These are phyloP conservation scores for Bjerkandera adusta DNA, from an alignment of 1,284 basidiomycete species.

Conservation along the genomic window DNA sequence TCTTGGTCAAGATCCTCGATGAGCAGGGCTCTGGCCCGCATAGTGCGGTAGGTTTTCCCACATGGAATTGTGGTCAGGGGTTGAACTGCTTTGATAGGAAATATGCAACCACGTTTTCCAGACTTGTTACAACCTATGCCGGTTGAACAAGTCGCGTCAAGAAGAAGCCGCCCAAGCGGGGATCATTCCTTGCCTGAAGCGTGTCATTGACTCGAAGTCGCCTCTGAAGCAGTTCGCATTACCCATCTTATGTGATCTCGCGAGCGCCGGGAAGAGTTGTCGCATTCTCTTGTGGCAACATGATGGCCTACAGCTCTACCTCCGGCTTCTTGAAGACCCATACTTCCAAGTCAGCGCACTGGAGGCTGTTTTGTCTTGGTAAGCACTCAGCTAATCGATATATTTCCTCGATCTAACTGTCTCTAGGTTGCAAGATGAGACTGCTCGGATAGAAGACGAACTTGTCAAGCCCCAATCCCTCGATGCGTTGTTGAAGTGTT, in stretches of 20 bases:
- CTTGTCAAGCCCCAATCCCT: conserved; percentile 70
- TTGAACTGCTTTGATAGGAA: conserved; percentile 54
- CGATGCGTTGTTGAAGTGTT: conserved; percentile 78
- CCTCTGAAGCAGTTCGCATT: conserved; percentile 96
- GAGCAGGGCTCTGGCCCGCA: conserved; percentile 79
- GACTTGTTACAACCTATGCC: conserved; percentile 91
- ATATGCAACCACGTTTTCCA: conserved; percentile 93
- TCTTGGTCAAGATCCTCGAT: conserved; percentile 81
- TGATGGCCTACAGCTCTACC: conserved; percentile 79
- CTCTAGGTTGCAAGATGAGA: conserved; percentile 91
- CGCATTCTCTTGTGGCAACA: conserved; percentile 87
- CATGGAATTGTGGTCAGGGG: not conserved
- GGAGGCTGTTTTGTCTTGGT: conserved; percentile 92
- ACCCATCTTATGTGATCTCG: conserved; percentile 94
- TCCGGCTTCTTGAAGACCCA: conserved; percentile 84
- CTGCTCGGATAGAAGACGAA: conserved; percentile 88
- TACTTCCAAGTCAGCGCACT: conserved; percentile 96
- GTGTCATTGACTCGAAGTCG: conserved; percentile 83
- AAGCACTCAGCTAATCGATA: conserved; percentile 21
- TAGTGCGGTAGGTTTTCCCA: conserved; percentile 62
- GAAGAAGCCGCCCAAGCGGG: conserved; percentile 97
- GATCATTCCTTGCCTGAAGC: conserved; percentile 88
- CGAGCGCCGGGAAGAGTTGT: conserved; percentile 90
- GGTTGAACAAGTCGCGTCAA: conserved; percentile 91
- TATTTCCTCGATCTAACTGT: conserved; percentile 1